Percentiles rank a stretch among this genome's conserved stretches.
These are phyloP conservation scores for Xanthoconium stramineum DNA, from an alignment of 768 basidiomycete genomes.

Conservation along the genomic window DNA sequence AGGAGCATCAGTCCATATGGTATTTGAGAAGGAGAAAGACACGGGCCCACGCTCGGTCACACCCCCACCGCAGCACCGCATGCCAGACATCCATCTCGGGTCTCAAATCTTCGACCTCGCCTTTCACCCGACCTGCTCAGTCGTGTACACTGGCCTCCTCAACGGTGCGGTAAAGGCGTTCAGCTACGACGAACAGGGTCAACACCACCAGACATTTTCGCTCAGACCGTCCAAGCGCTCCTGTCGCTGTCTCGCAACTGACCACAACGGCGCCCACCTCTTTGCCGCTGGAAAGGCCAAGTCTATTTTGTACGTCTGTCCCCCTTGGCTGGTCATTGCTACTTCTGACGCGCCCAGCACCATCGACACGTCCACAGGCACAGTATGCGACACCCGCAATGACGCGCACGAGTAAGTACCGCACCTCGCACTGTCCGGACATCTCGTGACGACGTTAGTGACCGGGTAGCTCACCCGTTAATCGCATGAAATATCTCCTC, in stretches of 20 bases:
- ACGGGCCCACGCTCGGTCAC: not conserved
- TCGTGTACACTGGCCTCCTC: slow-evolving; percentile 76
- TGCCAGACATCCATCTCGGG: slow-evolving; percentile 66
- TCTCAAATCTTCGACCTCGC: slow-evolving; percentile 86
- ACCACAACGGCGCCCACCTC: slow-evolving; percentile 63
- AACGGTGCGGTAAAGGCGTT: slow-evolving; percentile 84
- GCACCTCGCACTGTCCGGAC: slow-evolving; percentile 1
- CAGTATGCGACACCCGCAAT: slow-evolving; percentile 43
- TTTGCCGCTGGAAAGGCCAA: slow-evolving; percentile 84
- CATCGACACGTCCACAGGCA: slow-evolving; percentile 63
- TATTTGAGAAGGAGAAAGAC: not conserved
- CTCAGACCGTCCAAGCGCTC: slow-evolving; percentile 79
- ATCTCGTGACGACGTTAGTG: slow-evolving; percentile 33
- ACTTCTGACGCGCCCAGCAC: slow-evolving; percentile 40
- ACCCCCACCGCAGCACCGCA: slow-evolving; percentile 14
- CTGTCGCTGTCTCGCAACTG: slow-evolving; percentile 69
- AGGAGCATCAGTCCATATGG: slow-evolving; percentile 35
- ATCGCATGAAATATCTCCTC: slow-evolving; percentile 72
- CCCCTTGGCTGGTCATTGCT: not conserved
- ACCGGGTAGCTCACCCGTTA: slow-evolving; percentile 69
- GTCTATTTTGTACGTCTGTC: slow-evolving; percentile 62
- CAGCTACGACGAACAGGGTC: slow-evolving; percentile 69
- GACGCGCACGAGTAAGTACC: slow-evolving; percentile 66
- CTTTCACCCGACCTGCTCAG: slow-evolving; percentile 72
- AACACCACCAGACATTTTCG: slow-evolving; percentile 53